Base-by-base conservation (phyloP, 2,329 filamentous ascomycete species). In the Colletotrichum truncatum region DNA sequence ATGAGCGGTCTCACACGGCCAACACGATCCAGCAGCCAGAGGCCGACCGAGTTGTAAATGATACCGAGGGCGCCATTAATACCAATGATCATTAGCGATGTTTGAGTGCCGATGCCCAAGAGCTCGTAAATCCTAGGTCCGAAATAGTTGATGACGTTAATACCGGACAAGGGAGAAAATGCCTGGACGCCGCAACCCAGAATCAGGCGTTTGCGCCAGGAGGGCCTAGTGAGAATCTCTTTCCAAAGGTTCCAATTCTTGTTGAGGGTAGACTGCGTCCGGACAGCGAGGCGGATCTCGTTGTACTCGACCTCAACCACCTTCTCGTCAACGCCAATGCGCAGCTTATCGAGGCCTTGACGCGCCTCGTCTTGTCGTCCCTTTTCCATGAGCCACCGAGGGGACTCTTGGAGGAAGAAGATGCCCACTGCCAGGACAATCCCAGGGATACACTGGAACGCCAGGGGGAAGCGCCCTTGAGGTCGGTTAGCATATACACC, bases 41-140 rank as follows among this genome's bases (percentile, higher is more conserved):
- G 78, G 52, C 82, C 81, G 6, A 83, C 69, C 1, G 79, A 82
- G 65, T 82, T 82, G 77, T 81, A 85, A 21, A 83, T 71, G 28
- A 81, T 81, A 0, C 82, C 81, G 7, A 86, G 75, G 1, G 82
- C 81, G 23, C 83, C 83, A 69, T 78, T 83, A 67, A 85, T 80
- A 4, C 83, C 84, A 65, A 84, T 81, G 49, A 85, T 83, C 75
- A 85, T 79, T 4, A 85, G 77, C 0, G 82, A 81, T 1, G 76
- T 81, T 7, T 77, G 77, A 0, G 76, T 80, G 2, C 74, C 71
- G 41, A 85, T 79, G 6, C 81, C 81, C 1, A 84, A 75, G 4
- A 79, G 75, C 11, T 73, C 70, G 68, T 84, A 84, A 34, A 84
- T 79, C 1, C 77, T 73, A 34, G 72, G 72, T 3, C 72, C 71